Conservation (phyloP, 2,329 filamentous ascomycete genomes). For the Pestalotiopsis sp. region DNA sequence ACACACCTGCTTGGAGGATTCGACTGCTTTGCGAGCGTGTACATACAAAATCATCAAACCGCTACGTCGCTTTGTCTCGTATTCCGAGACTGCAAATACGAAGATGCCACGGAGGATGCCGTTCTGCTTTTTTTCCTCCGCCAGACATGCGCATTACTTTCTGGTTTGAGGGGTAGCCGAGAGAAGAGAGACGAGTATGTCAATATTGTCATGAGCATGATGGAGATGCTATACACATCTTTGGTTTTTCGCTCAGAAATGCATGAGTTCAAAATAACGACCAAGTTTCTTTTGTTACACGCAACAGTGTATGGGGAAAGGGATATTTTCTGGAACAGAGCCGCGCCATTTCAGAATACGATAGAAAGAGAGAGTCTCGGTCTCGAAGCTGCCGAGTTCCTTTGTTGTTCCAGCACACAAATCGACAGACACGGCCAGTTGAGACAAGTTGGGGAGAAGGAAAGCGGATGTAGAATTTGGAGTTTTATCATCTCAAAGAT, state of each 20-base stretch:
- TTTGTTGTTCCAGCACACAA: background rate
- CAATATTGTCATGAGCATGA: background rate
- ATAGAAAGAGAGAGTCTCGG: background rate
- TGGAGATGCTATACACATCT: background rate
- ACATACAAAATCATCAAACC: background rate
- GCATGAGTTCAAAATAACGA: background rate
- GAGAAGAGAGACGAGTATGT: background rate
- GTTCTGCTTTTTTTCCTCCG: background rate
- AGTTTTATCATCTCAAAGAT: conserved; percentile 2
- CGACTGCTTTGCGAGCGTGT: conserved; percentile 1
- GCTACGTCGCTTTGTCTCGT: background rate
- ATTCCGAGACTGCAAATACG: background rate
- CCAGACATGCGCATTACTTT: background rate
- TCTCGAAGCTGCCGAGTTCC: background rate
- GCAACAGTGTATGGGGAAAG: background rate
- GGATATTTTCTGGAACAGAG: background rate
- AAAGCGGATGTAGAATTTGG: background rate
- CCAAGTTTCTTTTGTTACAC: background rate
- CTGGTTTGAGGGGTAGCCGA: background rate
- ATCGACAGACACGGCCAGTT: background rate
- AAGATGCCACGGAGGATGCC: background rate
- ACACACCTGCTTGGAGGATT: background rate
- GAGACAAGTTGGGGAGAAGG: too few relatives aligned
- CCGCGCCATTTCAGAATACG: background rate
- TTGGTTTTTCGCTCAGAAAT: background rate